Percentiles rank a stretch among this genome's conserved stretches.
Evolutionary conservation across 164 flowering plant genomes (phyloP).

Genomic region (Berberis thunbergii): DNA sequence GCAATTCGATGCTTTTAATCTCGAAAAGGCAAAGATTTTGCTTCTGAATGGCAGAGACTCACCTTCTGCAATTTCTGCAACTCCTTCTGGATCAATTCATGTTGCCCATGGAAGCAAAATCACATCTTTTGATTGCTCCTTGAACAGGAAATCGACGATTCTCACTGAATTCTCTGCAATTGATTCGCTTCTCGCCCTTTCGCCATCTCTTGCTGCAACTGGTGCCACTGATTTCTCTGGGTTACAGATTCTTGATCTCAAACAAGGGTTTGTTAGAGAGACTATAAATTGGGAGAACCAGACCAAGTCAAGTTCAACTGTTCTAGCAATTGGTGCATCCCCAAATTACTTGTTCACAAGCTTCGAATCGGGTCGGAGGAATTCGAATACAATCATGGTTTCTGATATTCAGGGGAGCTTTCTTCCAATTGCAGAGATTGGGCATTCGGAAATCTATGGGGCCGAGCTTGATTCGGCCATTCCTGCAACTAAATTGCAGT

Average conservation of each 20-base stretch:
- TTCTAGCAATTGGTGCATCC: constrained; percentile 69
- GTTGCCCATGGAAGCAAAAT: constrained; percentile 91
- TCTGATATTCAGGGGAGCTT: constrained; percentile 45
- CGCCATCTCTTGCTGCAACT: constrained; percentile 57
- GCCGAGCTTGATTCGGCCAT: constrained; percentile 71
- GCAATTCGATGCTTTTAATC: constrained; percentile 72
- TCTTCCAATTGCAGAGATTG: constrained; percentile 58
- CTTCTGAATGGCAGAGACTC: constrained; percentile 68
- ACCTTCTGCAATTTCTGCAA: constrained; percentile 66
- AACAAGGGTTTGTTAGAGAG: constrained; percentile 43
- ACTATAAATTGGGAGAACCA: constrained; percentile 73
- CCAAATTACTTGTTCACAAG: constrained; percentile 54
- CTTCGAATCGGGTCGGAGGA: constrained; percentile 79
- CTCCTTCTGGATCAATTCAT: constrained; percentile 57
- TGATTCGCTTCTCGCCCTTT: constrained; percentile 62
- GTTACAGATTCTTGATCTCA: constrained; percentile 64
- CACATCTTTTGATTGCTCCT: constrained; percentile 83
- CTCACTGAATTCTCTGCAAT: constrained; percentile 65
- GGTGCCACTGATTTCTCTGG: constrained; percentile 94
- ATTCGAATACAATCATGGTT: constrained; percentile 76
- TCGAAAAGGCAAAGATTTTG: constrained; percentile 48
- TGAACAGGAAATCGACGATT: constrained; percentile 56
- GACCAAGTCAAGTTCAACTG: constrained; percentile 70
- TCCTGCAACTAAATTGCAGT: constrained; percentile 73
- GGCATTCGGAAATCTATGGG: constrained; percentile 63